Conservation (phyloP, 306 rosid genomes). For the Fragaria ananassa region DNA sequence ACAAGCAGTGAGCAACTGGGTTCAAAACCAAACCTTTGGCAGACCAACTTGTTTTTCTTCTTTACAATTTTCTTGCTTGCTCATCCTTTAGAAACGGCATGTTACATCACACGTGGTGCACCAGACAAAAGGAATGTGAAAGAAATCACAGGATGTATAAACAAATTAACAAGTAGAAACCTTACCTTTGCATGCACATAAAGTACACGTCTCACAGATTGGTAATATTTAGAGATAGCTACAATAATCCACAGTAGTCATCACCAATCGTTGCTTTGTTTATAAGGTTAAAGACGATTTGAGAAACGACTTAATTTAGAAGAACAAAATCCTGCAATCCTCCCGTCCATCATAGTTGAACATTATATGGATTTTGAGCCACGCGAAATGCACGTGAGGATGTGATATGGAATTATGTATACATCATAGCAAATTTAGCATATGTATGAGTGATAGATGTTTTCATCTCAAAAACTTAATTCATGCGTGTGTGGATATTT, state of each 20-base stretch:
- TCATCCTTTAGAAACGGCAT: slow-evolving; percentile 45
- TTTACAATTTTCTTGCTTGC: slow-evolving; percentile 5
- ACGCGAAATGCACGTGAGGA: slow-evolving; percentile 13
- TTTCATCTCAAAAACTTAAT: neutral
- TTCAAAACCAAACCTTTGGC: neutral
- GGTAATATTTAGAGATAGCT: neutral
- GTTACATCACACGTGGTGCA: slow-evolving; percentile 71
- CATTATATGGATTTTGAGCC: slow-evolving; percentile 9
- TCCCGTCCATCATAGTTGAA: neutral
- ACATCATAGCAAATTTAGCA: neutral
- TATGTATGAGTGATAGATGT: neutral
- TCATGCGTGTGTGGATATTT: neutral
- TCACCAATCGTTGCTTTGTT: neutral
- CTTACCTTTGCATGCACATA: slow-evolving; percentile 23
- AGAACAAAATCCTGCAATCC: slow-evolving; percentile 4
- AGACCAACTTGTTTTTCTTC: slow-evolving; percentile 37
- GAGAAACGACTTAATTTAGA: neutral
- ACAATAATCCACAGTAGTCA: neutral
- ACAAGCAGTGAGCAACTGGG: slow-evolving; percentile 9
- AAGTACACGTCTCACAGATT: slow-evolving; percentile 27
- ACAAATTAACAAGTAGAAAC: neutral
- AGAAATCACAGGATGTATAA: slow-evolving; percentile 22
- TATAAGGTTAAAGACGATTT: neutral
- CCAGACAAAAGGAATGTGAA: slow-evolving; percentile 77
- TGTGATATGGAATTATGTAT: neutral